Percentiles rank a stretch among this genome's conserved stretches.
Evolutionary conservation across 2,329 filamentous ascomycete genomes (phyloP).

Genomic region (Fusarium ramigenum): DNA sequence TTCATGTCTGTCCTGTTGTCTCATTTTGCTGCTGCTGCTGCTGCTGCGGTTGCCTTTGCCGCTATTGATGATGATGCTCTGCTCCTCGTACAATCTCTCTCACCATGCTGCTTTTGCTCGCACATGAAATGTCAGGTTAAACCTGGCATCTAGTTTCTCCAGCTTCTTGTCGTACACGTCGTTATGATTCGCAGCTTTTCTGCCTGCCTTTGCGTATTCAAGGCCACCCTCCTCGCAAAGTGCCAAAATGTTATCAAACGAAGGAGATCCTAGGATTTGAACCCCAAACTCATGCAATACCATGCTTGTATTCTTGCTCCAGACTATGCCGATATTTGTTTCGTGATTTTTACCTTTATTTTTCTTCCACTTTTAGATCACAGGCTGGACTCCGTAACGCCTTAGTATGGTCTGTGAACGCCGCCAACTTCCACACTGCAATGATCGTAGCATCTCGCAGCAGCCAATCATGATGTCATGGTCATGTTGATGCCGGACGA

Average conservation of each 20-base stretch:
- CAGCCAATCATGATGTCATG: constrained; percentile 42
- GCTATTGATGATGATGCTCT: constrained; percentile 5
- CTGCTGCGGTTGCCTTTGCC: not conserved
- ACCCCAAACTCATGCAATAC: constrained; percentile 32
- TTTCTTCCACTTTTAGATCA: not conserved
- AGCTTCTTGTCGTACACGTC: constrained; percentile 37
- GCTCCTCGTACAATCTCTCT: constrained; percentile 36
- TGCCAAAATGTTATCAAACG: constrained; percentile 19
- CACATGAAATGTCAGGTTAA: not conserved
- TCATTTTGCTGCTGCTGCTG: not conserved
- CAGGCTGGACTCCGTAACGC: constrained; percentile 8
- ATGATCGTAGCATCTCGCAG: not conserved
- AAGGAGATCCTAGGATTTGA: constrained; percentile 27
- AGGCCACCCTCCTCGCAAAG: constrained; percentile 5
- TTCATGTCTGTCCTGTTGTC: not conserved
- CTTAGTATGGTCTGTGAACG: constrained; percentile 11
- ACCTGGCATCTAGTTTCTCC: constrained; percentile 7
- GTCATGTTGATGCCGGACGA: constrained; percentile 60
- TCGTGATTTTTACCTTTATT: not conserved
- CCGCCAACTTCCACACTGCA: not conserved
- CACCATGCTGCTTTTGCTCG: constrained; percentile 2
- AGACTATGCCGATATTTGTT: not conserved
- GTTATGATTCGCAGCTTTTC: constrained; percentile 15
- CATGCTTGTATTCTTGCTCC: not conserved
- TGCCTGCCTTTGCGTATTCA: not conserved